Conservation (phyloP, 441 rosid genomes). For the Pelargonium australe region DNA sequence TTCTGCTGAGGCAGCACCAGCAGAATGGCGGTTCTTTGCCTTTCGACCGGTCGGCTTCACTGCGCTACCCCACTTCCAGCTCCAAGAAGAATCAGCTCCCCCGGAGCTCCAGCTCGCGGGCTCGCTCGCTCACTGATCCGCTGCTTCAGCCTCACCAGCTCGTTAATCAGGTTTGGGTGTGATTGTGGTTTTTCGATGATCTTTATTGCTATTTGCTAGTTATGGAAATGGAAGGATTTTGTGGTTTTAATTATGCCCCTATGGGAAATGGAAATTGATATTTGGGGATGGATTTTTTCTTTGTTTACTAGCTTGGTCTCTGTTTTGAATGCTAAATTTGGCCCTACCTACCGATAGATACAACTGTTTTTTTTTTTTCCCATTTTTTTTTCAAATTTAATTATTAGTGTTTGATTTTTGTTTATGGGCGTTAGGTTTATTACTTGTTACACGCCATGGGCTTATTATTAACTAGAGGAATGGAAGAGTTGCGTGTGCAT, state of each 20-base stretch:
- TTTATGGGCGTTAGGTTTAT: too few species aligned
- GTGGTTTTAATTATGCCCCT: neutral
- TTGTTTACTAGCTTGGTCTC: neutral
- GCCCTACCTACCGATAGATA: too few species aligned
- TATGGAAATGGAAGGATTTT: neutral
- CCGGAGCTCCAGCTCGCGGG: conserved; percentile 76
- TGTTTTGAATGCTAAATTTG: neutral
- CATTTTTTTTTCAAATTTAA: too few species aligned
- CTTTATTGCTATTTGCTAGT: neutral
- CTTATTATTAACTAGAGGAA: too few species aligned
- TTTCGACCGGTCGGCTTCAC: conserved; percentile 69
- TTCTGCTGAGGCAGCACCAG: conserved; percentile 60
- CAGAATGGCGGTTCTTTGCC: conserved; percentile 38
- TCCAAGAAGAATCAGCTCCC: conserved; percentile 71
- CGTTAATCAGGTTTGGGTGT: conserved; percentile 53
- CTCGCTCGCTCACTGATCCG: conserved; percentile 83
- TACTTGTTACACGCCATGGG: too few species aligned
- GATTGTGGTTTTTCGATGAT: neutral
- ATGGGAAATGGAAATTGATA: neutral
- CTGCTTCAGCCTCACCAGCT: conserved; percentile 82
- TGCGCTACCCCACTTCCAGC: conserved; percentile 49
- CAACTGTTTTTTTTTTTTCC: too few species aligned
- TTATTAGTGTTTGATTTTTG: too few species aligned
- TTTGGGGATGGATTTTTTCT: neutral
- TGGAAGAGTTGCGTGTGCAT: too few species aligned